Base-by-base conservation (phyloP, 441 rosid species). In the Theobroma grandiflorum region DNA sequence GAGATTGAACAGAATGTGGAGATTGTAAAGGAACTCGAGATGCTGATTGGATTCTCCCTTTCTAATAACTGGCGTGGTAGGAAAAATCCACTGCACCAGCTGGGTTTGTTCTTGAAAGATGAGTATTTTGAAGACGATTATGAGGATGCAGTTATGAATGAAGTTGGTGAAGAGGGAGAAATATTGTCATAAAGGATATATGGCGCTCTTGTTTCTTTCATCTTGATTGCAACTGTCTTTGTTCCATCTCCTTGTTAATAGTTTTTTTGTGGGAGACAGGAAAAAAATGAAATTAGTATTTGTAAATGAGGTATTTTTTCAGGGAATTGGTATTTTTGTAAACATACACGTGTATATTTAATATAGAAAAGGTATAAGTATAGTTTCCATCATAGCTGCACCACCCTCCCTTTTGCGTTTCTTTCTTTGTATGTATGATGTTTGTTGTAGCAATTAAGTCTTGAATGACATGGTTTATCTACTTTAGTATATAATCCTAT, bases 21-120 rank as follows among this genome's bases (percentile, higher is more conserved):
- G 75, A 77, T 86, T 68, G 35, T 88, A 0, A 87, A 85, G 72
- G 95, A 93, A 83, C 93, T 93, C 0, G 93, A 93, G 87, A 76
- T 52, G 81, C 78, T 93, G 14, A 80, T 85, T 42, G 93, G 94
- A n/a, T 85, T 88, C 38, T 79, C 86, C 3, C 65, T 86, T 4
- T 82, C 87, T 4, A 80, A 79, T 33, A 38, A 58, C 75, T 67
- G 76, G 20, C 77, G 49, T 3, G 66, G 78, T 0, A 18, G 72
- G 20, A 68, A 81, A 5, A 87, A 81, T 40, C 85, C 89, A 0
- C 77, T 89, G 81, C 90, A 85, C 78, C 81, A 73, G 63, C 75
- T 89, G 20, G 92, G 92, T 67, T 79, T 89, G 76, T 85, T 84
- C 66, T 74, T 89, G 26, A 87, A 89, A 61, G 86, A 73, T 3